These are phyloP conservation scores for Tylopilus sp. DNA, from an alignment of 768 basidiomycete species.

Conservation along the genomic window DNA sequence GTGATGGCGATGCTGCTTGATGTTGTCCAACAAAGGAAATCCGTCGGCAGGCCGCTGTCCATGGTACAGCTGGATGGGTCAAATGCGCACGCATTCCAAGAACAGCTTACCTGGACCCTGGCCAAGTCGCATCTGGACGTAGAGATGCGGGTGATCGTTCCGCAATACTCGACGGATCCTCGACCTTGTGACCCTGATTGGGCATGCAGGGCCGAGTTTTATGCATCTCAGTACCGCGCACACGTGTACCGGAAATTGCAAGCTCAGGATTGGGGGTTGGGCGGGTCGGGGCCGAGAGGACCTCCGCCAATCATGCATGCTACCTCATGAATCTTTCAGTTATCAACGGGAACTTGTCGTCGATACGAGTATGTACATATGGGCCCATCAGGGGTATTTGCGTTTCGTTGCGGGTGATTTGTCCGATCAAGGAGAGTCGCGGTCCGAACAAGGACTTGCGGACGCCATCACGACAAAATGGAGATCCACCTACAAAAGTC, in stretches of 20 bases:
- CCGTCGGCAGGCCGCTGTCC: conserved; percentile 27
- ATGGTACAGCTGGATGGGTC: conserved; percentile 27
- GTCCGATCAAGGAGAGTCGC: neutral
- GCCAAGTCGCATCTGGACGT: conserved; percentile 28
- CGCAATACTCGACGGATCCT: conserved; percentile 15
- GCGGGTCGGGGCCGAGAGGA: conserved; percentile 24
- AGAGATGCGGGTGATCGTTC: conserved; percentile 17
- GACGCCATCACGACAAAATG: conserved; percentile 3
- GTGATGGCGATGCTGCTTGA: conserved; percentile 31
- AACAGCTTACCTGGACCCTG: conserved; percentile 22
- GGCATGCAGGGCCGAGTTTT: conserved; percentile 28
- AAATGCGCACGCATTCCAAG: conserved; percentile 23
- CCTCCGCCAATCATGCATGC: conserved; percentile 26
- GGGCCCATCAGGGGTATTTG: neutral
- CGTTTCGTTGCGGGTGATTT: neutral
- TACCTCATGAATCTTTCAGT: conserved; percentile 14
- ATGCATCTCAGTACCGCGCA: conserved; percentile 30
- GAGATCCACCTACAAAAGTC: conserved; percentile 8
- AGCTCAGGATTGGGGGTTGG: conserved; percentile 24
- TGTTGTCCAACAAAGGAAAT: conserved; percentile 30
- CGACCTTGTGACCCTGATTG: conserved; percentile 25
- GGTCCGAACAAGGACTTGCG: neutral
- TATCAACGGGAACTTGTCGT: neutral
- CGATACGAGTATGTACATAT: conserved; percentile 9
- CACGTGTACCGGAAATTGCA: conserved; percentile 31